Evolutionary conservation across 352 stramenopile species (phyloP), one percentile per base, ranked within the genome.

Genomic region (Phytophthora sansomeana): DNA sequence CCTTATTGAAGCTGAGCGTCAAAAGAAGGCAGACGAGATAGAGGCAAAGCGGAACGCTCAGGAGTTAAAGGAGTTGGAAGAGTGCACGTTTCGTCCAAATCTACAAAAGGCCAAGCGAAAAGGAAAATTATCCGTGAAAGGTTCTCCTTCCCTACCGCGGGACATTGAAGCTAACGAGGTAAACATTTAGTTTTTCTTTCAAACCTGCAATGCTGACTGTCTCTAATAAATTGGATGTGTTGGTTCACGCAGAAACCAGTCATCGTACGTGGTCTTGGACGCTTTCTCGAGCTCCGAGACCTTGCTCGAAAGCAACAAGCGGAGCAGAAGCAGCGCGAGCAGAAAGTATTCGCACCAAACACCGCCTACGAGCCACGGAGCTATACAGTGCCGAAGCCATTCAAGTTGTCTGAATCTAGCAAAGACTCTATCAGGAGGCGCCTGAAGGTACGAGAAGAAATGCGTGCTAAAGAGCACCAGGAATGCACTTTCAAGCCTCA

Each of bases 71-170:
- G 81, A 93, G 42, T 65, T 95, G 2, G 63, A 91, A 51, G 83
- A 96, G 52, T 97, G 89, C 44, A 96, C 90, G 5, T 97, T 97
- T 32, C 77, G 85, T 24, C 87, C 87, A 0, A 92, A 90, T 29
- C 69, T 81, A 6, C 69, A 63, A 16, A 78, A 79, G 26, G 19
- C 38, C 21, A 53, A 46, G 17, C 43, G 26, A 50, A 55, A 29
- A 38, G 58, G 42, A 55, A 67, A 67, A 33, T 50, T 35, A 26
- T 28, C 6, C 24, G 48, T 46, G 30, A 73, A 67, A 32, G 35
- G 55, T 1, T 75, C 52, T 29, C 56, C 70, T 32, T 70, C 70
- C 1, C 58, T 65, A 32, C 48, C 51, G 28, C 44, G 49, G 6
- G 21, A 63, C 21, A 19, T 21, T 28, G 11, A 38, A 4, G 29